Conservation (phyloP, 2,329 filamentous ascomycete species). For the Magnaporthales sp. region DNA sequence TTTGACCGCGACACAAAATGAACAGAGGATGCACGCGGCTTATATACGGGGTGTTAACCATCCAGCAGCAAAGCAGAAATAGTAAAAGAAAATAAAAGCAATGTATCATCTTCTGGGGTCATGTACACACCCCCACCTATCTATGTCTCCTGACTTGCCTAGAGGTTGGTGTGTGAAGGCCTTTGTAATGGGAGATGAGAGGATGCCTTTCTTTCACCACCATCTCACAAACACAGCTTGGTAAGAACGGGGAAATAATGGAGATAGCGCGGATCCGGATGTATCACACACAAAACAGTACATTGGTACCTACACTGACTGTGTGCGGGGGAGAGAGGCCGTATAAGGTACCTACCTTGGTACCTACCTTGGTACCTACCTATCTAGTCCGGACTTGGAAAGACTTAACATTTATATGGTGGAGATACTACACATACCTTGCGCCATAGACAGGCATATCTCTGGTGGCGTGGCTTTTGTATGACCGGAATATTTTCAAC, state of each 20-base stretch:
- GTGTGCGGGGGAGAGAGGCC: neutral
- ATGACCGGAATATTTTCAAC: neutral
- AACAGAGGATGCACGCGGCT: neutral
- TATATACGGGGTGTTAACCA: neutral
- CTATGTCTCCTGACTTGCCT: conserved; percentile 16
- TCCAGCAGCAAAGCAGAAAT: neutral
- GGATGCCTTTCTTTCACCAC: neutral
- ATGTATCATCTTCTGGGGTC: conserved; percentile 5
- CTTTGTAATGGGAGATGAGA: neutral
- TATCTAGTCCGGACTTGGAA: neutral
- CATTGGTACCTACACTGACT: neutral
- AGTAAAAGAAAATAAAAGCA: conserved; percentile 5
- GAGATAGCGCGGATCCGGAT: neutral
- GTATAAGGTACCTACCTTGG: neutral
- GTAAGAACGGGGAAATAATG: neutral
- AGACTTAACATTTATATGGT: neutral
- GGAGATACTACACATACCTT: neutral
- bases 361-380: no score
- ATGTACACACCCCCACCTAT: conserved; percentile 4
- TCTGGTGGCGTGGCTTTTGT: neutral
- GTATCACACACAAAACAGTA: neutral
- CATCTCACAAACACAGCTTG: neutral
- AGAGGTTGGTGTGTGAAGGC: conserved; percentile 16
- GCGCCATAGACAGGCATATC: neutral
- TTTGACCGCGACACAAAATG: conserved; percentile 2